Evolutionary conservation across 169 alveolate genomes (phyloP), one percentile per base, ranked within the genome.

Genomic region (Plasmodium inui): DNA sequence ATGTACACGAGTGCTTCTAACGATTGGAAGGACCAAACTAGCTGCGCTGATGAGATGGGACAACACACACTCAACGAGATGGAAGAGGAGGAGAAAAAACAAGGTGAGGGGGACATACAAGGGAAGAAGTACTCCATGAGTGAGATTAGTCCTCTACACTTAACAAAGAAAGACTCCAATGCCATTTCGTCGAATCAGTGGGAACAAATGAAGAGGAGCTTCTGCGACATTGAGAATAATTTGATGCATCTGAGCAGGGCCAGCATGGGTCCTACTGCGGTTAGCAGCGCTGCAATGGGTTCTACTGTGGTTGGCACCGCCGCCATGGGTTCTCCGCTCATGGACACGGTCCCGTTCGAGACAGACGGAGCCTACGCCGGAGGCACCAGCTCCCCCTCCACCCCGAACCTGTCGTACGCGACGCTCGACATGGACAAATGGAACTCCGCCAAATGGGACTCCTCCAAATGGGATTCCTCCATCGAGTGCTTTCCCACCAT

Each of bases 121-220:
- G 61, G 61, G 4, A 50, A 30, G 6, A 28, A n/a, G 26, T 83
- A 17, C 17, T 28, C 76, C 22, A 17, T 26, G 14, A 46, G 26
- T 30, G 85, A 84, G n/a, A 61, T 84, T n/a, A 73, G 80, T n/a
- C 80, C 93, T 0, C 30, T 73, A 30, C 74, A 84, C 19, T n/a
- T 73, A 22, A 28, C 41, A 50, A 28, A 22, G 55, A 67, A 28
- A 17, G 76, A 73, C 22, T 50, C 44, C 30, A 84, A n/a, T n/a
- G 14, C 22, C 12, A 84, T 84, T 19, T 84, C 93, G 4, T 73
- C 93, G 17, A 84, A 73, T 10, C 85, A 84, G 39, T 84, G 93
- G 93, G 93, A 44, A 37, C 41, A 61, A 39, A 84, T 84, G 93
- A 84, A 84, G 57, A 84, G 79, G 78, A 84, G 93, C 61, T 84